phyloP scores from a whole-genome alignment of 306 rosid genomes.

The Herpetospermum pedunculosum region DNA sequence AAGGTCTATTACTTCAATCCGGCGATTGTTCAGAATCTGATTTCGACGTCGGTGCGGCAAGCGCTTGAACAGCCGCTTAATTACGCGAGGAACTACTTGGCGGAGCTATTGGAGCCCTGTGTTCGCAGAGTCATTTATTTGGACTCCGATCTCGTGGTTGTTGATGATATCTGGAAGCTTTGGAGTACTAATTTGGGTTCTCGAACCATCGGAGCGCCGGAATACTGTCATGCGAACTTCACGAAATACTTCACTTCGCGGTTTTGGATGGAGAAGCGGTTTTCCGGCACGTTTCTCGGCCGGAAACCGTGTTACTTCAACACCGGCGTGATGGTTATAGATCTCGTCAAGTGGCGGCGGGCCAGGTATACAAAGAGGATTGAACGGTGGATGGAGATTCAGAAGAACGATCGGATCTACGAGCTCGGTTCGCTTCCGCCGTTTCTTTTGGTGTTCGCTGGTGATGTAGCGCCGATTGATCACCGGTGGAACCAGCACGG shows the following conservation, averaged over 20 bases:
- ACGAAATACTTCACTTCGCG: constrained; percentile 49
- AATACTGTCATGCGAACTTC: constrained; percentile 72
- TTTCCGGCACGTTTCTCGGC: constrained; percentile 20
- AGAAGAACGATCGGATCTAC: constrained; percentile 55
- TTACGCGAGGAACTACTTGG: constrained; percentile 65
- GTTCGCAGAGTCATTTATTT: constrained; percentile 52
- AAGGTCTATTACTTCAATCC: constrained; percentile 63
- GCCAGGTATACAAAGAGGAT: constrained; percentile 33
- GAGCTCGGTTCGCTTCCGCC: constrained; percentile 74
- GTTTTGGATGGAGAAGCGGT: constrained; percentile 37
- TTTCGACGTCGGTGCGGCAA: constrained; percentile 66
- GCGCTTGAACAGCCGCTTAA: constrained; percentile 68
- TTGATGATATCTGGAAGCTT: constrained; percentile 47
- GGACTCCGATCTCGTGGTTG: constrained; percentile 63
- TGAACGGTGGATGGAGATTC: constrained; percentile 72
- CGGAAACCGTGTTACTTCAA: constrained; percentile 62
- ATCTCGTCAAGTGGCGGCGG: constrained; percentile 55
- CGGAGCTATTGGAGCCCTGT: constrained; percentile 47
- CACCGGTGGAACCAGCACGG: constrained; percentile 86
- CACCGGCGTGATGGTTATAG: constrained; percentile 83
- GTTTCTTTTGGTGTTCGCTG: constrained; percentile 56
- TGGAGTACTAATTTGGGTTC: constrained; percentile 41
- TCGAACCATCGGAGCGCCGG: constrained; percentile 58
- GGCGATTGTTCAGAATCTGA: constrained; percentile 33
- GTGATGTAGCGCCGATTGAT: constrained; percentile 68